phyloP scores from a whole-genome alignment of 495 filamentous ascomycete genomes.

The Lasiosphaeris hirsuta region DNA sequence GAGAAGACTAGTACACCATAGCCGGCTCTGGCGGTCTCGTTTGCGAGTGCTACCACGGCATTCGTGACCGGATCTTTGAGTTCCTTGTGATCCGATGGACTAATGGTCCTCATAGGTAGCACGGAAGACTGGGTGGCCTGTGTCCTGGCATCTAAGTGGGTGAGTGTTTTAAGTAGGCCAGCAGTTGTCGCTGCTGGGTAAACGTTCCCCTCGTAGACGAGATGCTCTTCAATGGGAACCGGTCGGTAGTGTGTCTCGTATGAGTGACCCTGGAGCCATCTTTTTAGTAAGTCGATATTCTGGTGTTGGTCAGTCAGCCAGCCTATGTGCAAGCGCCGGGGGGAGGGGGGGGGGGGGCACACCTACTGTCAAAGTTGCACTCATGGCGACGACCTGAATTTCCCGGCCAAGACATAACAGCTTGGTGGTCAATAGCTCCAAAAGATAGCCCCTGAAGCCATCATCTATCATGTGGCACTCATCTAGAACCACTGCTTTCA shows the following conservation, averaged over 20 bases:
- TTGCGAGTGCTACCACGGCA: constrained; percentile 64
- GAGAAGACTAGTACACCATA: constrained; percentile 78
- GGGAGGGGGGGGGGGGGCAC: background rate
- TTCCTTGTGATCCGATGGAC: constrained; percentile 55
- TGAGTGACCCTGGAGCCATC: constrained; percentile 69
- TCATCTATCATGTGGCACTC: constrained; percentile 83
- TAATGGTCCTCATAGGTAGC: constrained; percentile 42
- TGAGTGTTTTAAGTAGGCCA: constrained; percentile 59
- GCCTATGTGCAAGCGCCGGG: background rate
- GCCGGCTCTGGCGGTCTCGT: constrained; percentile 62
- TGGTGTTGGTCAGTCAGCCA: constrained; percentile 22
- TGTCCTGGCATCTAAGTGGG: constrained; percentile 45
- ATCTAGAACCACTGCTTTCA: constrained; percentile 71
- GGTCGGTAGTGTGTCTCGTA: constrained; percentile 74
- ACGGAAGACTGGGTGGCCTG: constrained; percentile 33
- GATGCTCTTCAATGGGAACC: constrained; percentile 69
- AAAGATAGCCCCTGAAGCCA: constrained; percentile 71
- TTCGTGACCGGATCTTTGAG: constrained; percentile 64
- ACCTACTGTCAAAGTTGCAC: constrained; percentile 69
- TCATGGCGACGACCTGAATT: constrained; percentile 80
- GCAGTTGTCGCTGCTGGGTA: constrained; percentile 62
- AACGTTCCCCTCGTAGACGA: constrained; percentile 71
- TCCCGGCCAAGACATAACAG: constrained; percentile 63
- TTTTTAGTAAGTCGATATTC: constrained; percentile 66
- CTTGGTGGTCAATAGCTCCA: constrained; percentile 80